These are phyloP conservation scores for Botrytis byssoidea DNA, from an alignment of 2,329 filamentous ascomycete genomes.

Conservation along the genomic window DNA sequence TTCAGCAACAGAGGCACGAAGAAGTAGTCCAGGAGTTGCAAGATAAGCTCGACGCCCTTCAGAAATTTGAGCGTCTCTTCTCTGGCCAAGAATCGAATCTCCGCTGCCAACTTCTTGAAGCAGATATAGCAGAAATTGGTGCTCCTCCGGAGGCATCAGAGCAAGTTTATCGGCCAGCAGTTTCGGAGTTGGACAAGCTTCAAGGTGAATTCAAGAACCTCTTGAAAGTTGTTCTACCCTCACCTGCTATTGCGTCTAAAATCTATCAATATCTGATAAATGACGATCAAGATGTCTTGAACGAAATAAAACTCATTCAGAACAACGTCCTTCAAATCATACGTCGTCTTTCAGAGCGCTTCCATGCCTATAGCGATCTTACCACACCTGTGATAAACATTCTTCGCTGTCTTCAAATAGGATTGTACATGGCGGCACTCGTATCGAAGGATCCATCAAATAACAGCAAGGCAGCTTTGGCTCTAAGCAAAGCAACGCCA, in stretches of 20 bases:
- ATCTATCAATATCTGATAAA: slow-evolving; percentile 29
- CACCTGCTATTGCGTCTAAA: slow-evolving; percentile 24
- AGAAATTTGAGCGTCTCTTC: slow-evolving; percentile 63
- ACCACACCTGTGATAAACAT: slow-evolving; percentile 75
- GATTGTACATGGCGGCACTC: slow-evolving; percentile 59
- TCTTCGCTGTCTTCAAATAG: slow-evolving; percentile 74
- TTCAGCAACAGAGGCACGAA: slow-evolving; percentile 61
- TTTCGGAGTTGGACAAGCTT: slow-evolving; percentile 66
- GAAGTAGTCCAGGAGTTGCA: slow-evolving; percentile 56
- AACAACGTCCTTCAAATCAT: slow-evolving; percentile 67
- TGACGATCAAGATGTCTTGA: slow-evolving; percentile 43
- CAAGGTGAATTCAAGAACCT: slow-evolving; percentile 83
- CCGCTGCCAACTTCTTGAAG: slow-evolving; percentile 60
- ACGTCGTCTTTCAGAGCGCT: slow-evolving; percentile 65
- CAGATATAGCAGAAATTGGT: slow-evolving; percentile 63
- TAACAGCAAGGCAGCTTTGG: slow-evolving; percentile 21
- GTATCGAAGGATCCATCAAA: slow-evolving; percentile 19
- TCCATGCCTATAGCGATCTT: slow-evolving; percentile 82
- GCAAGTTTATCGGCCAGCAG: slow-evolving; percentile 68
- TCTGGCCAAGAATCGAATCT: slow-evolving; percentile 68
- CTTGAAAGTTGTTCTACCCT: slow-evolving; percentile 48
- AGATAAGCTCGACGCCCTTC: slow-evolving; percentile 58
- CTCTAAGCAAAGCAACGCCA: slow-evolving; percentile 50
- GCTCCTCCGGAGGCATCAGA: slow-evolving; percentile 62
- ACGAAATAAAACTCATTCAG: slow-evolving; percentile 45